Base-by-base conservation (phyloP, 208 protist species). In the Endotrypanum monterogeii region DNA sequence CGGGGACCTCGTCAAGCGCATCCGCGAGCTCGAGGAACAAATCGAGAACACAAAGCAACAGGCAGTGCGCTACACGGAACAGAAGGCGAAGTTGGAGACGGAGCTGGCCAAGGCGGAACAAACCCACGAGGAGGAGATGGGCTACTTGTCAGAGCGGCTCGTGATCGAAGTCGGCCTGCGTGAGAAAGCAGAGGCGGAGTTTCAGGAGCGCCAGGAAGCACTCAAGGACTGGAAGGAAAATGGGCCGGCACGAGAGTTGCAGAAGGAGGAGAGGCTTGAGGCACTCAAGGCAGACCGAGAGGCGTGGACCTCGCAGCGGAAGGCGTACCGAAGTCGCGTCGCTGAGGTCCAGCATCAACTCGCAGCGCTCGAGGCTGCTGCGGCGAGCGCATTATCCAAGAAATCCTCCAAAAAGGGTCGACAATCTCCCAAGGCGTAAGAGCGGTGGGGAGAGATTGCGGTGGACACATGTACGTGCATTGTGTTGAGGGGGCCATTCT, bases 141-240 rank as follows among this genome's bases (percentile, higher is more conserved):
- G 79, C 11, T 56, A 80, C 20, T 73, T 77, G 16, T 57, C 72
- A 56, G 79, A 92, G 74, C 85, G 83, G 5, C 82, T 94, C 35
- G 77, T 86, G 55, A 82, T 67, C 51, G 86, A 95, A 66, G 72
- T 71, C 5, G 67, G 60, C 23, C 23, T 83, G 76, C 87, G 89
- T 50, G 91, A 92, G 76, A 80, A 89, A 76, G 87, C 88, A 1
- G 92, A 96, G 76, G 86, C 67, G 72, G 86, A 85, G 39, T 84
- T 83, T 71, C 66, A 79, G 4, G 25, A 73, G 41, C 67, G 89
- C 39, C 83, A 93, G 74, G 66, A 37, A 35, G 81, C 92, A 74
- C 67, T 96, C 28, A 77, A 81, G 18, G 78, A 90, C 66, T 87
- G 82, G 83, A 75, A 83, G 62, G 73, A 84, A 58, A 90, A 94